These are phyloP conservation scores for Diaporthe helianthi DNA, from an alignment of 2,329 filamentous ascomycete genomes.

Conservation along the genomic window DNA sequence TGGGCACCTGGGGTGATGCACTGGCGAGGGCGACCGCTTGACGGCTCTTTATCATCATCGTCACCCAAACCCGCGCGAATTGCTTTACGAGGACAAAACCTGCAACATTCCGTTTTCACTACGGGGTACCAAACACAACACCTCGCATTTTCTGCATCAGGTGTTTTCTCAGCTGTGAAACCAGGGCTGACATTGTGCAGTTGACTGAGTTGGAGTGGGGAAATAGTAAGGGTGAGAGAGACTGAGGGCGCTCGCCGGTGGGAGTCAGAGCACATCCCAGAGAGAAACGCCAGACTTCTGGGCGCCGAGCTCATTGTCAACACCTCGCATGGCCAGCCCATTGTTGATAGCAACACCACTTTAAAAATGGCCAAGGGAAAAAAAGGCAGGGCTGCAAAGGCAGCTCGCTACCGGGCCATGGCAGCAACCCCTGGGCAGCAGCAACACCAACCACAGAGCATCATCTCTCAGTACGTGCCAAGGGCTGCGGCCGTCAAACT, in stretches of 20 bases:
- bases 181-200: neutral
- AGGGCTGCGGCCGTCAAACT: slow-evolving; percentile 9
- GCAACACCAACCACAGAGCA: slow-evolving; percentile 18
- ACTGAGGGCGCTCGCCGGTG: neutral
- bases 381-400: slow-evolving; percentile 38
- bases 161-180: neutral
- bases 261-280: neutral
- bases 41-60: neutral
- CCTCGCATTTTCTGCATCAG: too few relatives aligned
- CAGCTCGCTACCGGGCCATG: slow-evolving; percentile 34
- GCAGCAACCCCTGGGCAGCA: neutral
- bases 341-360: neutral
- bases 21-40: slow-evolving; percentile 1
- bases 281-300: neutral
- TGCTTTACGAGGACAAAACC: neutral
- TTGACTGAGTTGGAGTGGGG: neutral
- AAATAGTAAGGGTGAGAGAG: neutral
- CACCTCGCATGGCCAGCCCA: neutral
- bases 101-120: neutral
- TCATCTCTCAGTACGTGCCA: slow-evolving; percentile 30
- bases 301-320: neutral
- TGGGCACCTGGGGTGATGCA: slow-evolving; percentile 7
- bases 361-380: slow-evolving; percentile 37
- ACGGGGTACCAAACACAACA: neutral
- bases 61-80: neutral